Base-by-base conservation (phyloP, 805 yeast genomes). In the Ogataea paraovalis region DNA sequence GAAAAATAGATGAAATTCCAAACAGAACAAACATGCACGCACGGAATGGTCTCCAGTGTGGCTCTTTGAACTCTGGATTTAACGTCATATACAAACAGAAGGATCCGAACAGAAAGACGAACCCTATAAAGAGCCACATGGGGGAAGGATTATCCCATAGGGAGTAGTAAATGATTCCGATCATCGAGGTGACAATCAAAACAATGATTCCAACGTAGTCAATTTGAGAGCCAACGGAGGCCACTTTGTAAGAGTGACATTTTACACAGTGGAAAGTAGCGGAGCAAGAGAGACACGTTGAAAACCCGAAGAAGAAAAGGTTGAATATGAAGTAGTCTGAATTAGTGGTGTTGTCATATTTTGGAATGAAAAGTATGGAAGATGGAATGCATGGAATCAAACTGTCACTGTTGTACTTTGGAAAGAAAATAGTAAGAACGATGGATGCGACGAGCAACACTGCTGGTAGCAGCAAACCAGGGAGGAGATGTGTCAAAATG, bases 11-110 rank as follows among this genome's bases (percentile, higher is more conserved):
- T 1, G 89, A 80, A 19, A 88, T 70, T 0, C 97, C 97, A 67
- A 91, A 90, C 2, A 76, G 56, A 8, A 90, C 83, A 66, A 90
- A 90, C 79, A 90, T 79, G 1, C 75, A 53, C 0, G 97, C 92
- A 45, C 97, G 71, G 47, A 78, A 77, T 1, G 91, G 82, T 33
- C 96, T 75, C 82, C 87, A 89, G 27, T 71, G 74, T 4, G 85
- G 76, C 4, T 83, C 66, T n/a, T 88, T 72, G 60, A 91, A 90
- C 50, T 72, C 74, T 4, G 83, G 82, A 46, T 78, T 73, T 50
- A 88, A 66, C 0, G 94, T 85, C 30, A 86, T 72, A 0, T 74
- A 59, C 0, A 85, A 75, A 56, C 96, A 88, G 1, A 76, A 64
- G 0, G 68, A 34, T 0, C 95, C 97, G 14, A 88, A 70, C 0